Base-by-base conservation (phyloP, 164 flowering plant genomes). In the Vitis rotundifolia region DNA sequence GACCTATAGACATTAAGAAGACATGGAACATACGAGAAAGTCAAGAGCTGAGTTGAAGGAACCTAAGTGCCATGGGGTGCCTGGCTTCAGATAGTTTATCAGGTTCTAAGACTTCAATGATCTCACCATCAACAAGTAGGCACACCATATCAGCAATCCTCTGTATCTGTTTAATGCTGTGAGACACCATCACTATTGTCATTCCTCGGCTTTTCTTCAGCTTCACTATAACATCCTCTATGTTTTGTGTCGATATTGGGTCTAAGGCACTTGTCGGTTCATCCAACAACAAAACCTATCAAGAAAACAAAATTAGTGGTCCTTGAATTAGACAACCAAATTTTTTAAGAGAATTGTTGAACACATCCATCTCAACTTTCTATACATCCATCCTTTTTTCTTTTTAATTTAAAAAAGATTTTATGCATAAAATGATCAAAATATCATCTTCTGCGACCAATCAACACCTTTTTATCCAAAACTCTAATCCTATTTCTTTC, bases 181-280 rank as follows among this genome's bases (percentile, higher is more conserved):
- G 85, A 48, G 87, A 84, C 19, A 81, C 87, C 62, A 84, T 81
- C 0, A 81, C 49, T 2, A 71, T 53, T 6, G 87, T 81, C 81
- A 84, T 47, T 14, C 80, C 83, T 3, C 55, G 73, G 5, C 51
- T 73, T 59, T 75, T 70, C 79, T 84, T 81, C 71, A 81, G 68
- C 70, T 79, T 81, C 75, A 81, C 63, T 5, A 84, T 37, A 0
- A 60, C 83, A 68, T 81, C 83, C 76, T 84, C 87, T 15, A 84
- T 79, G 69, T 84, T 79, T 61, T 79, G 80, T 5, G 85, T 81
- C 37, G 87, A 81, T 55, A 84, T 79, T 1, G 85, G 87, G 61
- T 81, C 87, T 70, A 84, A 72, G 1, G 87, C 87, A 63, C 87
- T 84, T 3, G 87, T 84, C 2, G 87, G 87, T 68, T 84, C 87